A percentile compares a stretch with the other conserved stretches of the same genome.
These are phyloP conservation scores for Suillus tomentosus DNA, from an alignment of 768 basidiomycete genomes.

Conservation along the genomic window DNA sequence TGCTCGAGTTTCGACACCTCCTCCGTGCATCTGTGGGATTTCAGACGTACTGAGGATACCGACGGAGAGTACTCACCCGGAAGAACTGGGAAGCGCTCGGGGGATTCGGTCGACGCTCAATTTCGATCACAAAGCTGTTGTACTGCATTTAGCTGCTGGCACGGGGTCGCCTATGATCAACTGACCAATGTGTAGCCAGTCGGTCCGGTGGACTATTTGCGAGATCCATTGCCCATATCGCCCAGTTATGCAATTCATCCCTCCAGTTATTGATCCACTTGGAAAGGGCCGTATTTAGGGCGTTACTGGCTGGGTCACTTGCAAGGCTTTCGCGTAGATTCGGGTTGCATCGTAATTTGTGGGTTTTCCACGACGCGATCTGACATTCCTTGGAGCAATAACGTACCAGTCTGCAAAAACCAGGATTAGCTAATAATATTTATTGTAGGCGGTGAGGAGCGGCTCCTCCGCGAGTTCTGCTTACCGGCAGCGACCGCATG, in stretches of 20 bases:
- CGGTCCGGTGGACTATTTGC: slow-evolving; percentile 27
- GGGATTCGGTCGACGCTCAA: slow-evolving; percentile 22
- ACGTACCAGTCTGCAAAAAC: slow-evolving; percentile 24
- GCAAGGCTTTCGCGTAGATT: slow-evolving; percentile 18
- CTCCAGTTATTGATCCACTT: slow-evolving; percentile 31
- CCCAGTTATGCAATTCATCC: slow-evolving; percentile 20
- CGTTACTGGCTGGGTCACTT: slow-evolving; percentile 17
- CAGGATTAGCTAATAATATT: slow-evolving; percentile 6
- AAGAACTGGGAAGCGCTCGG: slow-evolving; percentile 22
- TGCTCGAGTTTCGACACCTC: slow-evolving; percentile 25
- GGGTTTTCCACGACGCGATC: slow-evolving; percentile 31
- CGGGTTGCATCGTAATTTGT: slow-evolving; percentile 24
- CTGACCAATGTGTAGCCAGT: slow-evolving; percentile 29
- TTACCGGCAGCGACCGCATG: slow-evolving; percentile 27
- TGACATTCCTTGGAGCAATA: slow-evolving; percentile 35
- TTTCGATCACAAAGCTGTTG: slow-evolving; percentile 24
- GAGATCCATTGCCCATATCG: slow-evolving; percentile 27
- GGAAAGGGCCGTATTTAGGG: slow-evolving; percentile 25
- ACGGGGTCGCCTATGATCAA: not conserved
- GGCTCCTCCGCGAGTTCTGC: slow-evolving; percentile 10
- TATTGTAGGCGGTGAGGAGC: not conserved
- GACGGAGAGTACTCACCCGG: slow-evolving; percentile 17
- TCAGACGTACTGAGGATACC: not conserved
- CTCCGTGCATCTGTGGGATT: slow-evolving; percentile 26
- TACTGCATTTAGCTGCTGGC: slow-evolving; percentile 3